Conservation (phyloP, 2,329 filamentous ascomycete genomes). For the Aureobasidium namibiae region DNA sequence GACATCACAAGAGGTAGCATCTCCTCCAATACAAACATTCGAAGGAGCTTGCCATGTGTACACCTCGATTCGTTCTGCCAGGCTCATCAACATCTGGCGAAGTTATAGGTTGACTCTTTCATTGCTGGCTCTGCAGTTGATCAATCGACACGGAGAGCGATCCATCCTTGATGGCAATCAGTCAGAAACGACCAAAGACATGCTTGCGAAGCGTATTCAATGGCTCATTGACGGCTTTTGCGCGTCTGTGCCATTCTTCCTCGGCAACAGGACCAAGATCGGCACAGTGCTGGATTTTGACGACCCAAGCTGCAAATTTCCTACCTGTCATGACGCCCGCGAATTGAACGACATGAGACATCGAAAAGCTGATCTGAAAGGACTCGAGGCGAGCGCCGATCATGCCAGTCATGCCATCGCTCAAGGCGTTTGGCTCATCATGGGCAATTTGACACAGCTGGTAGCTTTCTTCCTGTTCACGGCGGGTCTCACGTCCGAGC, state of each 20-base stretch:
- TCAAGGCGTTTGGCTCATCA: background rate
- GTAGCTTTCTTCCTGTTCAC: background rate
- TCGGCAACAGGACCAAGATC: background rate
- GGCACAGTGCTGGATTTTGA: background rate
- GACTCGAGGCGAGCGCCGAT: background rate
- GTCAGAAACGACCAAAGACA: background rate
- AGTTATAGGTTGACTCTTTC: background rate
- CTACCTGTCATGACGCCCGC: background rate
- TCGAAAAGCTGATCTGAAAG: background rate
- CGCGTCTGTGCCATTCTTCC: background rate
- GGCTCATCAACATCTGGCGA: background rate
- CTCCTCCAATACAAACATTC: background rate
- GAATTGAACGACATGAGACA: background rate
- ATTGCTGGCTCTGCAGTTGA: background rate
- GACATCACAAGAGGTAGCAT: background rate
- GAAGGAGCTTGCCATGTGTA: background rate
- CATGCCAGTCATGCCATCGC: background rate
- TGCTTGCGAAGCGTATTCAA: background rate
- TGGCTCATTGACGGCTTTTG: background rate
- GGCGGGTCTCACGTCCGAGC: background rate
- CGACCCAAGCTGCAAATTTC: background rate
- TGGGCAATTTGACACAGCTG: background rate
- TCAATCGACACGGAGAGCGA: background rate
- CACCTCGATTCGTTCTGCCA: background rate
- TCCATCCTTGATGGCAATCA: background rate